Base-by-base conservation (phyloP, 106 monocot species). In the Amphibolis antarctica region DNA sequence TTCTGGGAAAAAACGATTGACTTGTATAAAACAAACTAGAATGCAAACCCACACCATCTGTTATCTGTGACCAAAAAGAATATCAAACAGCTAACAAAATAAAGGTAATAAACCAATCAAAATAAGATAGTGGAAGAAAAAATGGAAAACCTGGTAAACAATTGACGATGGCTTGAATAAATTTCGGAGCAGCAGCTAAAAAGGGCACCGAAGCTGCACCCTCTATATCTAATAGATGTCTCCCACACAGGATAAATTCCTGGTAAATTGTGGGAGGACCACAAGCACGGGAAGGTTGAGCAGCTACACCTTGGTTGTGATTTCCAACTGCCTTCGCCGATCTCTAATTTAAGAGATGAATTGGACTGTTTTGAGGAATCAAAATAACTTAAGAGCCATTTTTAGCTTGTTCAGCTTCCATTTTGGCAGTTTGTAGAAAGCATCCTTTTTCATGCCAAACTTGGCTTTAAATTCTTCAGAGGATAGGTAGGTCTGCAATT, bases 391-490 rank as follows among this genome's bases (percentile, higher is more conserved):
- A 67, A 90, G 73, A 15, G 73, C 76, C 63, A 70, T 47, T 66
- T 90, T 90, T 10, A 85, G 78, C 70, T 80, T 90, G 61, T 79
- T 90, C 65, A 86, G 90, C 74, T 82, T 90, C 90, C 90, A 90
- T 58, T 90, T 90, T 17, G 90, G 83, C 62, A 90, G 69, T 76
- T 86, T 90, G 42, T 53, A 80, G 69, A 90, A 90, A 63, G 73
- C 80, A 28, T 75, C 81, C 65, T 90, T 90, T 59, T 70, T 74
- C 90, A 90, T 81, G 59, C 62, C 73, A 45, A 90, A 89, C 53
- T 89, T 93, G 59, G 81, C 86, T 66, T 83, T 88, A 44, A 93
- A 93, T 36, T 93, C 88, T 11, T 64, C 72, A 30, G 75, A 62
- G 48, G 93, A 89, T 57, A 93, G 58, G 60, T 93, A 93, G 1